Conservation (phyloP, 192 early-diverging fungal genomes). For the Spinellus fusiger region DNA sequence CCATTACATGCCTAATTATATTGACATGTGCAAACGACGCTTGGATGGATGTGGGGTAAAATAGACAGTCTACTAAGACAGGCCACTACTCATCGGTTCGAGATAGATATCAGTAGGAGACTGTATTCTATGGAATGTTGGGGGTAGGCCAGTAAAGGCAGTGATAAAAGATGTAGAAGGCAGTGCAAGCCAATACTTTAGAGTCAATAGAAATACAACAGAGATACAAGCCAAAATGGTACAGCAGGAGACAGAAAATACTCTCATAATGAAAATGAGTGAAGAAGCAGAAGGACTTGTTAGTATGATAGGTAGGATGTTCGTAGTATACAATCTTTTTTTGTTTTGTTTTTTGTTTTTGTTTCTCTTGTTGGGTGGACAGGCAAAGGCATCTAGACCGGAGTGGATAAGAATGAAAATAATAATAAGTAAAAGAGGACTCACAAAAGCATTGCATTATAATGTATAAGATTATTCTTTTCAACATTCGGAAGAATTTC, state of each 20-base stretch:
- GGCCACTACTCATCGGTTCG: too few species aligned
- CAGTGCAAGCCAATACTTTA: too few species aligned
- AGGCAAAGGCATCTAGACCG: too few species aligned
- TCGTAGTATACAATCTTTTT: too few species aligned
- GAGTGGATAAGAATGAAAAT: background rate
- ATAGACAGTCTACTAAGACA: too few species aligned
- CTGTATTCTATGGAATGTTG: background rate
- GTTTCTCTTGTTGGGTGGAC: background rate
- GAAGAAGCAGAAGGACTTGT: background rate
- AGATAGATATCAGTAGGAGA: background rate
- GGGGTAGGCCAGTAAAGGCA: background rate
- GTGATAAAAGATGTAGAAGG: background rate
- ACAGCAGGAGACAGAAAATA: background rate
- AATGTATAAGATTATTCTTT: slow-evolving; percentile 6
- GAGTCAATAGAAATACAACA: background rate
- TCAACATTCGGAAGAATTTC: slow-evolving; percentile 10
- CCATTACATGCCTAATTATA: background rate
- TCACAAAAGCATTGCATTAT: too few species aligned
- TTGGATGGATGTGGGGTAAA: background rate
- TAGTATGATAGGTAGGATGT: background rate
- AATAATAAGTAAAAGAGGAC: background rate
- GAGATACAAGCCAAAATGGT: background rate
- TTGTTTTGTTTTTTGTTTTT: background rate
- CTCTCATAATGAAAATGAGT: background rate
- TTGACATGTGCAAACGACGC: background rate